Evolutionary conservation across 257 asterid species (phyloP).

Genomic region (Solanum paucissectum): DNA sequence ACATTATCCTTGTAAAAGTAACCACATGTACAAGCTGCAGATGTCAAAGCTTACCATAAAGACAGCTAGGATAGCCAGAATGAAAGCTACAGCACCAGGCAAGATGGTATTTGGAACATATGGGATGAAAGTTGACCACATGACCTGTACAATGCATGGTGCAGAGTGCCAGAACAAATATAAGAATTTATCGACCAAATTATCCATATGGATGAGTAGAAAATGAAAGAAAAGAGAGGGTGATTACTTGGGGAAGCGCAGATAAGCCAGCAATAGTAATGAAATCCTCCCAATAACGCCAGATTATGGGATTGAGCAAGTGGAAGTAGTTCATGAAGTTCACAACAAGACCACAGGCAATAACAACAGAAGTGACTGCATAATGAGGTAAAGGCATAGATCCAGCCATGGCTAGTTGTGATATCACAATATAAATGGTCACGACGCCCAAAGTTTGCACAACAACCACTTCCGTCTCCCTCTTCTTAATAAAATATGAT

Average conservation of each 20-base stretch:
- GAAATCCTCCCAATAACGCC: slow-evolving; percentile 93
- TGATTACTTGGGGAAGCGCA: slow-evolving; percentile 73
- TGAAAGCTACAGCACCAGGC: slow-evolving; percentile 64
- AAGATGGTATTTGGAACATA: slow-evolving; percentile 67
- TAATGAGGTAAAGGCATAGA: slow-evolving; percentile 97
- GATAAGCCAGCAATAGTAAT: slow-evolving; percentile 78
- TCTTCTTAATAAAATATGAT: slow-evolving; percentile 84
- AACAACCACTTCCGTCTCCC: slow-evolving; percentile 71
- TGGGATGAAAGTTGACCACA: slow-evolving; percentile 97
- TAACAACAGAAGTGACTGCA: slow-evolving; percentile 55
- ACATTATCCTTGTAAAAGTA: not conserved
- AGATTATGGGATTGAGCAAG: slow-evolving; percentile 51
- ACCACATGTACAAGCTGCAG: not conserved
- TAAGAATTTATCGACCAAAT: not conserved
- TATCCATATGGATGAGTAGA: not conserved
- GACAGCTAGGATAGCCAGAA: slow-evolving; percentile 42
- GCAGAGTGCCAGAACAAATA: not conserved
- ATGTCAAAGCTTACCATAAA: slow-evolving; percentile 48
- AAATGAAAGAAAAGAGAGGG: not conserved
- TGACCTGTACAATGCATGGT: slow-evolving; percentile 43
- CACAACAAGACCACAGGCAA: slow-evolving; percentile 63
- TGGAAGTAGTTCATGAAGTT: slow-evolving; percentile 62
- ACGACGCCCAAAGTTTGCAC: slow-evolving; percentile 86
- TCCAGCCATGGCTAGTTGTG: slow-evolving; percentile 86
- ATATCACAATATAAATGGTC: slow-evolving; percentile 63